Base-by-base conservation (phyloP, 352 stramenopile species). In the Phytophthora agathidicida region DNA sequence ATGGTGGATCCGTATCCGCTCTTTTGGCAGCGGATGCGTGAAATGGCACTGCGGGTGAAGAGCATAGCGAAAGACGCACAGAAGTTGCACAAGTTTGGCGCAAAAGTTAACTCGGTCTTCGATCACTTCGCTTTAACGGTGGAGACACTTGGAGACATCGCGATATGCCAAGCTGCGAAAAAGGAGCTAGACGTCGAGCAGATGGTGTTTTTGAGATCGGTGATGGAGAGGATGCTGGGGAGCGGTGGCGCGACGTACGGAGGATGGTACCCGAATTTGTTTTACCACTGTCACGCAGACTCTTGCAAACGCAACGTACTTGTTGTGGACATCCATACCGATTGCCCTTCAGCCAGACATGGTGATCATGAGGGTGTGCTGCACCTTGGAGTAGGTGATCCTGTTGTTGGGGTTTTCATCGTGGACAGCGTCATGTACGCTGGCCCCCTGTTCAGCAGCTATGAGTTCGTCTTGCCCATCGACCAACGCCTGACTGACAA, bases 1-100 rank as follows among this genome's bases (percentile, higher is more conserved):
- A 59, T 71, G 26, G 62, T 66, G 10, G 62, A 71, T 16, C 55
- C 62, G 17, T 66, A 62, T 31, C 55, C 62, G 14, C 28, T 41
- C 14, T 71, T 71, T 16, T 71, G 55, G 55, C 13, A 17, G 6
- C 47, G 13, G 19, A 71, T 71, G 61, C 33, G 41, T 9, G 32
- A 54, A 17, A 23, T 61, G 42, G 42, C 42, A 2, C 22, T 41
- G 5, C n/a, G 43, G 22, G 62, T 58, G 36, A 35, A 50, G 10
- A 45, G 45, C 8, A 45, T 69, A n/a, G n/a, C n/a, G n/a, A n/a
- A n/a, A n/a, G n/a, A n/a, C n/a, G n/a, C n/a, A n/a, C n/a, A n/a
- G n/a, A n/a, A n/a, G n/a, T n/a, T n/a, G n/a, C n/a, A n/a, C n/a
- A n/a, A n/a, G n/a, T n/a, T n/a, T n/a, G n/a, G n/a, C n/a, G n/a